Evolutionary conservation across 2,329 filamentous ascomycete species (phyloP), one percentile per base, ranked within the genome.

Genomic region (Aspergillus flavus): DNA sequence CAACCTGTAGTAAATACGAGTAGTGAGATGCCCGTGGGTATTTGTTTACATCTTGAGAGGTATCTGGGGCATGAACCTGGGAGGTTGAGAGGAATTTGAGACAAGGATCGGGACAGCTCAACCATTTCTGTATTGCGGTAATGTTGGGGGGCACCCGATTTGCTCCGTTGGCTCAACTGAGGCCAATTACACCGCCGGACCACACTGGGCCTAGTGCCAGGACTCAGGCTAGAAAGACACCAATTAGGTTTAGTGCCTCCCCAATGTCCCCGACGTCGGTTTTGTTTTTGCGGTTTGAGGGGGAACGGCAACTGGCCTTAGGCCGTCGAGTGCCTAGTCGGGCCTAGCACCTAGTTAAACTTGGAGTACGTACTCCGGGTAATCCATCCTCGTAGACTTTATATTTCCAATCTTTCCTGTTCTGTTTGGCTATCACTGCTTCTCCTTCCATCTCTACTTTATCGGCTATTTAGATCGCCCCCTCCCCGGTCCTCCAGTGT

Each of bases 161-260:
- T 69, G 26, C 64, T 66, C 69, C 68, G 69, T 53, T 45, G 52
- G 58, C 64, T 63, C 69, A 69, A 70, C 66, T 65, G 53, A 57
- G 57, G 62, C 54, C 48, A 63, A 63, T 54, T 58, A 63, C 63
- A 66, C 65, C 63, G 65, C 61, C 61, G 41, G 63, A 6, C 62
- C 59, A 26, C 30, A 63, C 57, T 21, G n/a, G 55, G 65, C 32
- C 56, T 66, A 66, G 65, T 54, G 58, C 58, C 3, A 39, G 19
- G 26, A 43, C 28, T 32, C 50, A 53, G 50, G 14, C 32, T 39
- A 34, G 34, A 39, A 55, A 39, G 26, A 2, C 11, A n/a, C 52
- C 12, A 34, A 39, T 55, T 21, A 39, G 34, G 32, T 12, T 55
- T 55, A 55, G 52, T 19, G 52, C 26, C 9, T 54, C 58, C 58